phyloP scores from a whole-genome alignment of 805 yeast species.

The Kodamaea hsintzibuensis region DNA sequence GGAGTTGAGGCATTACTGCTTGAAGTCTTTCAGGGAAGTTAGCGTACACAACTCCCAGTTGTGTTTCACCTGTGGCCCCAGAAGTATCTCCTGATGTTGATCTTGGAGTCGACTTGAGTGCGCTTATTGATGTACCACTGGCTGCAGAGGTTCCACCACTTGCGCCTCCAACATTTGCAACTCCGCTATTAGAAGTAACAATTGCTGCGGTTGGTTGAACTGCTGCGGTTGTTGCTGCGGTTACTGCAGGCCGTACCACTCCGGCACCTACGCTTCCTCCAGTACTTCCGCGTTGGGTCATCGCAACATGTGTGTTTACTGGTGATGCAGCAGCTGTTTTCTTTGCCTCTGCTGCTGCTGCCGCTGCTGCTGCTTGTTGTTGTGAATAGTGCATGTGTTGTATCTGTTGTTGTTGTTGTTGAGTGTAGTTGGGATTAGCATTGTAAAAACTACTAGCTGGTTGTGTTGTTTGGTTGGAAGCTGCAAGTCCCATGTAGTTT shows the following conservation, averaged over 20 bases:
- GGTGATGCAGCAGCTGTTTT: constrained; percentile 1
- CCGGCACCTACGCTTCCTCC: neutral
- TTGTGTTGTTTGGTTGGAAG: neutral
- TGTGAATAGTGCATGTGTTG: constrained; percentile 7
- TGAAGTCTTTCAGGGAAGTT: constrained; percentile 29
- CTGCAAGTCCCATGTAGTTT: constrained; percentile 1
- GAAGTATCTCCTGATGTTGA: constrained; percentile 4
- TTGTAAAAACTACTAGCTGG: neutral
- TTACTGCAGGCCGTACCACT: neutral
- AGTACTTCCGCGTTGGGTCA: neutral
- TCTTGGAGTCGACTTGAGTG: neutral
- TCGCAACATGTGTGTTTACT: neutral
- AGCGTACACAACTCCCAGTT: constrained; percentile 17
- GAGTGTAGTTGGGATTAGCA: constrained; percentile 4
- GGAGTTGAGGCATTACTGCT: constrained; percentile 48
- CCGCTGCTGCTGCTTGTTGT: constrained; percentile 7
- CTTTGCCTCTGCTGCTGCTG: neutral
- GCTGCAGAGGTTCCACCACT: neutral
- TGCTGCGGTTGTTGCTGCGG: constrained; percentile 2
- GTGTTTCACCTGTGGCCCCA: constrained; percentile 3
- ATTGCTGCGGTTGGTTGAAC: neutral
- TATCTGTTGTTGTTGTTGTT: constrained; percentile 8
- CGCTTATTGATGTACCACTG: neutral
- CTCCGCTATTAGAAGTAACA: neutral
- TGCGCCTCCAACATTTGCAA: neutral